phyloP scores from a whole-genome alignment of 441 rosid species.

The Eruca vesicaria region DNA sequence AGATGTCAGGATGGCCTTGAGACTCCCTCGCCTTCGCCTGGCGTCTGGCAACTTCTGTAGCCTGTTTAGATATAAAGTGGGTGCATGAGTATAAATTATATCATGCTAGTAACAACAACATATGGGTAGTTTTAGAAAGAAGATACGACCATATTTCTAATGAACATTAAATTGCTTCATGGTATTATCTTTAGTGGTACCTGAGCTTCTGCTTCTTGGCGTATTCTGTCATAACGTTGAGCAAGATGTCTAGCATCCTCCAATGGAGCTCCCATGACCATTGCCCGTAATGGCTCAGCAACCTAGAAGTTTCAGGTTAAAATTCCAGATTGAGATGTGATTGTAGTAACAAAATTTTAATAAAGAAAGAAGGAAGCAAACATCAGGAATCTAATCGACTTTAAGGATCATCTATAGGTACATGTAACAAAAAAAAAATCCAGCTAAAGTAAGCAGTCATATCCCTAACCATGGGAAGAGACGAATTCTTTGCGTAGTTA shows the following conservation, averaged over 20 bases:
- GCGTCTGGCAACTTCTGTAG: constrained; percentile 88
- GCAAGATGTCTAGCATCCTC: neutral
- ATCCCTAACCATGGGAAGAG: neutral
- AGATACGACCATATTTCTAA: neutral
- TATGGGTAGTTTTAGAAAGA: neutral
- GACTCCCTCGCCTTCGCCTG: constrained; percentile 83
- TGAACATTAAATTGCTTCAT: constrained; percentile 3
- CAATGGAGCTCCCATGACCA: neutral
- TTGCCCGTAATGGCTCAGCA: neutral
- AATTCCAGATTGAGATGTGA: constrained; percentile 7
- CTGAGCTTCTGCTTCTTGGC: constrained; percentile 94
- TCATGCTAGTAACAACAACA: constrained; percentile 5
- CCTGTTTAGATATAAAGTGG: constrained; percentile 58
- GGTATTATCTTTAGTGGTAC: neutral
- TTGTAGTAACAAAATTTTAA: neutral
- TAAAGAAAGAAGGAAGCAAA: neutral
- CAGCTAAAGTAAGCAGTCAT: neutral
- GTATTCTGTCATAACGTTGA: constrained; percentile 83
- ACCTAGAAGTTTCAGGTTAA: constrained; percentile 35
- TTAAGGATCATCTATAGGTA: neutral
- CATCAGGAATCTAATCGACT: neutral
- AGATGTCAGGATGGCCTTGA: constrained; percentile 66
- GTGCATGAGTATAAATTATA: constrained; percentile 19
- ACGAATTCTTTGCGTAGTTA: neutral
- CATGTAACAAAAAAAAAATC: neutral